Conservation (phyloP, 768 basidiomycete species). For the Pulveroboletus sp. region DNA sequence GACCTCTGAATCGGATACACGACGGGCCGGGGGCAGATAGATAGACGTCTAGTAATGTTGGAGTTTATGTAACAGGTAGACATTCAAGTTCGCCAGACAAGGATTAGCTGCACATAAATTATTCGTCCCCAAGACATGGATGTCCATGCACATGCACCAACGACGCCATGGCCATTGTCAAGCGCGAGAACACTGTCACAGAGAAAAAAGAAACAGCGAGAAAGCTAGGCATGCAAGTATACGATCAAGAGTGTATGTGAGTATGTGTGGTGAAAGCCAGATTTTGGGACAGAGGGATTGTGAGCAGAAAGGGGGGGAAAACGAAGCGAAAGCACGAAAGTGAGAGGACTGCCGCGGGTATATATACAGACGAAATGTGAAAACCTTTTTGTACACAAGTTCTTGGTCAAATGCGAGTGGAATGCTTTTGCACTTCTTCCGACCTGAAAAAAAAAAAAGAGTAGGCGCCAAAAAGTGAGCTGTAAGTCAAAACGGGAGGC, state of each 20-base stretch:
- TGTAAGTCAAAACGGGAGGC: slow-evolving; percentile 7
- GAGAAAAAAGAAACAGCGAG: neutral
- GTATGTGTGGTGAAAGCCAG: neutral
- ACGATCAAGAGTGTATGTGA: slow-evolving; percentile 6
- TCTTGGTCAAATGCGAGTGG: slow-evolving; percentile 12
- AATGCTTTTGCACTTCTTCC: slow-evolving; percentile 15
- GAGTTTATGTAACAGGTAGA: too few species aligned
- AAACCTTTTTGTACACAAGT: slow-evolving; percentile 2
- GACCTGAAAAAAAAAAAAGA: slow-evolving; percentile 8
- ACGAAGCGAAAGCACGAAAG: neutral
- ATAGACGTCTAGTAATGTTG: too few species aligned
- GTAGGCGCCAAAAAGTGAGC: slow-evolving; percentile 6
- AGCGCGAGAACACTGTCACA: neutral
- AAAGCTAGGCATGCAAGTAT: slow-evolving; percentile 16
- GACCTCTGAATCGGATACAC: too few species aligned
- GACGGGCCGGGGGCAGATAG: too few species aligned
- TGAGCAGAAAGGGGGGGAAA: slow-evolving; percentile 2
- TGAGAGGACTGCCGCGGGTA: slow-evolving; percentile 11
- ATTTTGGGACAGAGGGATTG: slow-evolving; percentile 9
- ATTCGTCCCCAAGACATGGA: too few species aligned
- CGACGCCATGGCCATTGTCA: neutral
- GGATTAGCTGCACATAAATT: too few species aligned
- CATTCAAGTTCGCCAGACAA: too few species aligned
- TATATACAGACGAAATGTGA: slow-evolving; percentile 17
- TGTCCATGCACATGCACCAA: too few species aligned